phyloP scores from a whole-genome alignment of 2,329 filamentous ascomycete species.

The Arthroderma sp. region DNA sequence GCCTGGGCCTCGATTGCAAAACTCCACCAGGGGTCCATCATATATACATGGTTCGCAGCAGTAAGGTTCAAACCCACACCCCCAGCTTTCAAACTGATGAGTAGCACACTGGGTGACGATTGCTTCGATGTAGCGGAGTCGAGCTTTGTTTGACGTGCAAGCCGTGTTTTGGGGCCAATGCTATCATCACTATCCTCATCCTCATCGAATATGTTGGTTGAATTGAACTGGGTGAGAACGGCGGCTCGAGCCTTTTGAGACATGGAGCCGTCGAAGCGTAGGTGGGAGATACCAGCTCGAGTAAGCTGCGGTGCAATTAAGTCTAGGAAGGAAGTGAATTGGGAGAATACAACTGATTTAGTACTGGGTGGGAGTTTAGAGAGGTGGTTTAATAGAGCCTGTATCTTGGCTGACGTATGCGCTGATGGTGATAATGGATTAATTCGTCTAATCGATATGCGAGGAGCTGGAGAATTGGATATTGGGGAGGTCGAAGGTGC shows the following conservation, averaged over 20 bases:
- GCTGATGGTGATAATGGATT: conserved; percentile 47
- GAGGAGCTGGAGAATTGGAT: conserved; percentile 27
- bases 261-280: conserved; percentile 90
- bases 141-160: conserved; percentile 2
- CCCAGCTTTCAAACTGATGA: conserved; percentile 76
- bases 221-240: conserved; percentile 61
- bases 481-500: neutral
- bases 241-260: conserved; percentile 69
- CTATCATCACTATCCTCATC: conserved; percentile 20
- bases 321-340: conserved; percentile 92
- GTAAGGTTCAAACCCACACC: conserved; percentile 92
- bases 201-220: conserved; percentile 24
- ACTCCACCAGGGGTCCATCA: conserved; percentile 99
- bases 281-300: conserved; percentile 57
- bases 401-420: conserved; percentile 67
- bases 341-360: conserved; percentile 89
- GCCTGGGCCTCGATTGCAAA: conserved; percentile 94
- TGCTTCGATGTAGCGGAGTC: conserved; percentile 1
- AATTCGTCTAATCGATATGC: conserved; percentile 48
- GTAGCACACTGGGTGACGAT: conserved; percentile 42
- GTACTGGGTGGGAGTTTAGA: conserved; percentile 55
- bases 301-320: conserved; percentile 72
- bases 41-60: conserved; percentile 75
- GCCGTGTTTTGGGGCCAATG: conserved; percentile 7
- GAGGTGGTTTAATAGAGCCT: conserved; percentile 62